Base-by-base conservation (phyloP, 352 stramenopile genomes). In the Globisporangium uncinulatum region DNA sequence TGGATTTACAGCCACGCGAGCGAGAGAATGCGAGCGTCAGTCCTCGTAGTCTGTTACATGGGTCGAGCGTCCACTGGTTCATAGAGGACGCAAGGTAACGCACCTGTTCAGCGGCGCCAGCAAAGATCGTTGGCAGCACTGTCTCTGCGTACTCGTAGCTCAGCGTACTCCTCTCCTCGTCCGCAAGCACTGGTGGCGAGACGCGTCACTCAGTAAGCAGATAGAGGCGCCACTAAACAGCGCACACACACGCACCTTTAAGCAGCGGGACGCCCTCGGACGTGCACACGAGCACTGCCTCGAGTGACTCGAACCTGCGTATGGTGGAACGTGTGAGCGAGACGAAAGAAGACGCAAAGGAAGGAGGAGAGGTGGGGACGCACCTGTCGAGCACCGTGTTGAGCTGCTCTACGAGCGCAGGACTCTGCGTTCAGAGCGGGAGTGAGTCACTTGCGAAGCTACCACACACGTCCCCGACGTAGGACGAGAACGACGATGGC, bases 231-330 rank as follows among this genome's bases (percentile, higher is more conserved):
- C 39, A 21, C 6, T 20, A 45, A 47, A 46, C 21, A 61, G 48
- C 32, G 6, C 20, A 4, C 19, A 13, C 32, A 51, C 29, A 47
- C 46, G 37, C n/a, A 88, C 77, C 78, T 69, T 86, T 86, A 10
- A 90, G 65, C 5, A 92, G 70, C 19, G 80, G 80, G 10, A 92
- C 83, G 32, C 83, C 83, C 51, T 92, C 83, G 0, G 78, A 84
- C 9, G 83, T 92, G 56, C 75, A 90, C 60, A 92, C 75, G 44
- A 92, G 75, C 55, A 92, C 87, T 52, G 77, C 83, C 50, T 87
- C 66, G 19, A 92, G 66, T 51, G 71, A 66, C 63, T 92, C 80
- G 60, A 87, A 92, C 67, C 82, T 91, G 57, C 44, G 20, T 53
- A 32, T 19, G 4, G 41, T 46, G 24, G 24, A 29, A 29, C 4